phyloP scores from a whole-genome alignment of 2,329 filamentous ascomycete genomes.

The Rhynchosporium graminicola region DNA sequence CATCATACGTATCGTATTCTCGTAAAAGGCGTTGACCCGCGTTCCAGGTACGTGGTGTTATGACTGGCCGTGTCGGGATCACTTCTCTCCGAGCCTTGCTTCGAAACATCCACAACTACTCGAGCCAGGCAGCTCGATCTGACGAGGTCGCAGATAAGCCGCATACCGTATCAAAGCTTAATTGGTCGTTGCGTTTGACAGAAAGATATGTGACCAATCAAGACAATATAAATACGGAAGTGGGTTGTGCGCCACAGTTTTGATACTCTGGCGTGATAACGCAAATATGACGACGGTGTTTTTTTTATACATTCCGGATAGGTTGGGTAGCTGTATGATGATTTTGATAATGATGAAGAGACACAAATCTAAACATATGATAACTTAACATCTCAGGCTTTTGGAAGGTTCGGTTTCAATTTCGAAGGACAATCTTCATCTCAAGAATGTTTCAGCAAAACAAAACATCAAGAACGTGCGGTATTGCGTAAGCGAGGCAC shows the following conservation, averaged over 20 bases:
- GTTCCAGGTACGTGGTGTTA: background rate
- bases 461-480: too few relatives aligned
- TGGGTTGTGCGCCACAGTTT: background rate
- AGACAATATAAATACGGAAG: background rate
- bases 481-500: too few relatives aligned
- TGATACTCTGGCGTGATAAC: background rate
- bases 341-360: too few relatives aligned
- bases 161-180: conserved; percentile 7
- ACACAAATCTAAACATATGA: too few relatives aligned
- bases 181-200: conserved; percentile 10
- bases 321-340: too few relatives aligned
- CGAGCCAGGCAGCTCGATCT: background rate
- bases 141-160: conserved; percentile 3
- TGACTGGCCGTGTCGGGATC: conserved; percentile 1
- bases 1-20: background rate
- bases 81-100: conserved; percentile 7
- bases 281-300: too few relatives aligned
- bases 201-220: background rate
- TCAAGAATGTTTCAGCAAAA: too few relatives aligned
- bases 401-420: too few relatives aligned
- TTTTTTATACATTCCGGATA: too few relatives aligned
- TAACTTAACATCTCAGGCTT: too few relatives aligned
- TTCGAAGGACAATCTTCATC: too few relatives aligned
- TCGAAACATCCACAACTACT: background rate
- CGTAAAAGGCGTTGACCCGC: background rate